Conservation (phyloP, 2,329 filamentous ascomycete species). For the Pseudopyrenochaeta lycopersici region DNA sequence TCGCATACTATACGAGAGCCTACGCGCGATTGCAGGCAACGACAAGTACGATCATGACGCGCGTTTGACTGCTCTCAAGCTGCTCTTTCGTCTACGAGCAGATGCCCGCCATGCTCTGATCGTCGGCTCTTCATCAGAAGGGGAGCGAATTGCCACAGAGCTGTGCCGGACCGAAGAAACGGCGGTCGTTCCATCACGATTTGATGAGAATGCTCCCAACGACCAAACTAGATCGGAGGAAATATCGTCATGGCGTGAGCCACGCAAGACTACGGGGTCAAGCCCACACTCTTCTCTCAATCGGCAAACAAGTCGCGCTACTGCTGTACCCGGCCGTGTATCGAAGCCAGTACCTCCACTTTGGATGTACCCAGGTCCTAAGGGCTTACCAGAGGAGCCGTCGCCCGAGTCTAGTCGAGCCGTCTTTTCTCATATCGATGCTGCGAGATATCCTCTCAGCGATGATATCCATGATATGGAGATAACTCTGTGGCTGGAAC, state of each 20-base stretch:
- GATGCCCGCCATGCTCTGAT: constrained; percentile 82
- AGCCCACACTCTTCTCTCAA: constrained; percentile 46
- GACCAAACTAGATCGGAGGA: constrained; percentile 41
- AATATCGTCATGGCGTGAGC: constrained; percentile 37
- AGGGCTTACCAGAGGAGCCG: constrained; percentile 64
- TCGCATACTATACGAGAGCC: constrained; percentile 52
- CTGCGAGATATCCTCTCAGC: constrained; percentile 40
- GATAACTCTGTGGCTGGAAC: constrained; percentile 73
- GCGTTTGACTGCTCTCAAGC: constrained; percentile 48
- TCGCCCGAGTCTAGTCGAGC: constrained; percentile 59
- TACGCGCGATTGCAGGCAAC: constrained; percentile 44
- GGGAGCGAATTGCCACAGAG: constrained; percentile 74
- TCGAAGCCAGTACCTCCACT: constrained; percentile 52
- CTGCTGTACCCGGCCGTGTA: constrained; percentile 35
- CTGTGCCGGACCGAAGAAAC: constrained; percentile 71
- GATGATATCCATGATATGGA: constrained; percentile 60
- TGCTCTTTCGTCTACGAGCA: constrained; percentile 80
- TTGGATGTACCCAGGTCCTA: constrained; percentile 66
- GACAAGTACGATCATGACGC: constrained; percentile 47
- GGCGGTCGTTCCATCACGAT: constrained; percentile 54
- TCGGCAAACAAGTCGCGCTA: constrained; percentile 35
- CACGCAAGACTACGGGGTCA: constrained; percentile 37
- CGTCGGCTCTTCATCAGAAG: constrained; percentile 74
- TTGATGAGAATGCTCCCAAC: constrained; percentile 47
- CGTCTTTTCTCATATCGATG: constrained; percentile 59